Percentiles rank a stretch among this genome's conserved stretches.
Conservation (phyloP, 78 protist genomes). For the Dictyostelium discoideum region DNA sequence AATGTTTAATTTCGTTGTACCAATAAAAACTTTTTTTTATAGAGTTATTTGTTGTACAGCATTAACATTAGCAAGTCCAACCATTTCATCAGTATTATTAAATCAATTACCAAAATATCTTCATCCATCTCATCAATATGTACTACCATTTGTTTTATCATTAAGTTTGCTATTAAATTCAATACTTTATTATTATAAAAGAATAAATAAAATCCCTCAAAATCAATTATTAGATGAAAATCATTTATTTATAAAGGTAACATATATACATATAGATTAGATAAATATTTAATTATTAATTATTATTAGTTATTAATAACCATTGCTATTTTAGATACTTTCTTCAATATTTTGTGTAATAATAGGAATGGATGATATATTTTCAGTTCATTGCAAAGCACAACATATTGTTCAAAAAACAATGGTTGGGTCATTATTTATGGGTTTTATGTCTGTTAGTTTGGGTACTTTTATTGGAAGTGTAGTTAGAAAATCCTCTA, state of each 20-base stretch:
- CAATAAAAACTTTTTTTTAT: background rate
- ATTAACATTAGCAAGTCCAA: conserved; percentile 15
- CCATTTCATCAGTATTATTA: background rate
- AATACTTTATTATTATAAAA: background rate
- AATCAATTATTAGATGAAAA: background rate
- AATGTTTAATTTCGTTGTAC: background rate
- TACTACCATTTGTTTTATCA: background rate
- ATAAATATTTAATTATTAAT: background rate
- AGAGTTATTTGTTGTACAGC: background rate
- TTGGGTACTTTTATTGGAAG: background rate
- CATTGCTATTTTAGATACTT: background rate
- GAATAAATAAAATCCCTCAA: background rate
- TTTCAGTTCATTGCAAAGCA: background rate
- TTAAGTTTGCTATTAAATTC: background rate
- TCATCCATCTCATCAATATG: background rate
- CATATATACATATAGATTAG: background rate
- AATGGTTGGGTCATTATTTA: background rate
- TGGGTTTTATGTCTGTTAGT: conserved; percentile 7
- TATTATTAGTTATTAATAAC: too few relatives aligned
- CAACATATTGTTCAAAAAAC: background rate
- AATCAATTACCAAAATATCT: conserved; percentile 17
- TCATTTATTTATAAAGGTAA: background rate
- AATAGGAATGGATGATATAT: conserved; percentile 3
- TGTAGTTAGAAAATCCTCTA: background rate
- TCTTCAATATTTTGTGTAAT: background rate